Percentiles rank a stretch among this genome's conserved stretches.
These are phyloP conservation scores for Nevesoporus exiguus DNA, from an alignment of 768 basidiomycete species.

Conservation along the genomic window DNA sequence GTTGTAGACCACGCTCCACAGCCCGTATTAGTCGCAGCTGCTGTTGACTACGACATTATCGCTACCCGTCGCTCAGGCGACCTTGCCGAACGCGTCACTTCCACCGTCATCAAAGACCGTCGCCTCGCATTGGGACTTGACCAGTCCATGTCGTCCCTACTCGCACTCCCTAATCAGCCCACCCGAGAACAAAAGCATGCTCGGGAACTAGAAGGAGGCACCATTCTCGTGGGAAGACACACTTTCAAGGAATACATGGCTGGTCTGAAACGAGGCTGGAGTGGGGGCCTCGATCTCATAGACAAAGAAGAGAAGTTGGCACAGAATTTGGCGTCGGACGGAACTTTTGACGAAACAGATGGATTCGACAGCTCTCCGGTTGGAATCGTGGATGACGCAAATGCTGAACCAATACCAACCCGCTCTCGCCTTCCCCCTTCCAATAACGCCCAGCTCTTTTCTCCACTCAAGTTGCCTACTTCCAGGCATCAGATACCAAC, in stretches of 20 bases:
- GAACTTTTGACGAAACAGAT: conserved; percentile 70
- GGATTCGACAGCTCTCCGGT: conserved; percentile 26
- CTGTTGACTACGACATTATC: conserved; percentile 86
- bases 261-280: conserved; percentile 84
- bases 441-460: conserved; percentile 30
- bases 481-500: conserved; percentile 15
- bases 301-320: conserved; percentile 73
- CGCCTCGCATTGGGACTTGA: conserved; percentile 67
- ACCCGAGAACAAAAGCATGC: conserved; percentile 49
- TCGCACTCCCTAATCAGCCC: conserved; percentile 51
- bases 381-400: conserved; percentile 25
- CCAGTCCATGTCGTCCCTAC: conserved; percentile 36
- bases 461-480: conserved; percentile 30
- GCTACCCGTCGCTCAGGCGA: conserved; percentile 83
- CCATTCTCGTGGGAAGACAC: conserved; percentile 81
- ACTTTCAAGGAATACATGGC: conserved; percentile 95
- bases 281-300: conserved; percentile 60
- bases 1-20: conserved; percentile 31
- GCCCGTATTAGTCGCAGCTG: conserved; percentile 94
- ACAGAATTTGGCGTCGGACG: conserved; percentile 63
- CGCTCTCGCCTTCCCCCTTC: conserved; percentile 36
- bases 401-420: conserved; percentile 42
- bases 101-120: conserved; percentile 68
- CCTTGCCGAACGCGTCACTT: conserved; percentile 69
- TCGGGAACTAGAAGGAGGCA: conserved; percentile 76